These are phyloP conservation scores for Scutellospora calospora DNA, from an alignment of 371 early-diverging fungal species.

Conservation along the genomic window DNA sequence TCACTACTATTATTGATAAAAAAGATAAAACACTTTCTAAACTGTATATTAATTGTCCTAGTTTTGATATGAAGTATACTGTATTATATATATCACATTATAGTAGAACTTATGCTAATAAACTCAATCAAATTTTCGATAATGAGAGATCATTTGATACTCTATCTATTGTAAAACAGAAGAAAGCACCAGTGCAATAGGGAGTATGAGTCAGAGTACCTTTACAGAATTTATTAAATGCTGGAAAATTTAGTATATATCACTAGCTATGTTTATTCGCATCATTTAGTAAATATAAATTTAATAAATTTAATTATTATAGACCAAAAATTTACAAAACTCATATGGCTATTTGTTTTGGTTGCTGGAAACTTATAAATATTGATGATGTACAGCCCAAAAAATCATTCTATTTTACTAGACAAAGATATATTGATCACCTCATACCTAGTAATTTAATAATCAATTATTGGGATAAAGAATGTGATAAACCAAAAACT, in stretches of 20 bases:
- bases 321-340: not conserved
- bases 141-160: not conserved
- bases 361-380: constrained; percentile 20
- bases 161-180: constrained; percentile 7
- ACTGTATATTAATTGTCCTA: constrained; percentile 4
- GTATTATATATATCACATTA: not conserved
- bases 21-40: constrained; percentile 6
- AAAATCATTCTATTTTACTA: not conserved
- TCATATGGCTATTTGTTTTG: constrained; percentile 24
- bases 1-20: not conserved
- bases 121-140: not conserved
- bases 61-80: constrained; percentile 23
- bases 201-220: constrained; percentile 17
- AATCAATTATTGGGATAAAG: not conserved
- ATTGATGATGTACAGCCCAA: constrained; percentile 6
- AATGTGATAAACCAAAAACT: not conserved
- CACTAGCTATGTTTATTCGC: not conserved
- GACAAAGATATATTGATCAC: constrained; percentile 12
- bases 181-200: constrained; percentile 12
- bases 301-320: constrained; percentile 11
- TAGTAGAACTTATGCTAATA: not conserved
- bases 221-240: constrained; percentile 30
- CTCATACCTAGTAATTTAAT: constrained; percentile 1
- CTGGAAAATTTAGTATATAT: constrained; percentile 32
- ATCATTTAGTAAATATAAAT: not conserved